phyloP scores from a whole-genome alignment of 495 filamentous ascomycete species.

The Wilcoxina mikolae region DNA sequence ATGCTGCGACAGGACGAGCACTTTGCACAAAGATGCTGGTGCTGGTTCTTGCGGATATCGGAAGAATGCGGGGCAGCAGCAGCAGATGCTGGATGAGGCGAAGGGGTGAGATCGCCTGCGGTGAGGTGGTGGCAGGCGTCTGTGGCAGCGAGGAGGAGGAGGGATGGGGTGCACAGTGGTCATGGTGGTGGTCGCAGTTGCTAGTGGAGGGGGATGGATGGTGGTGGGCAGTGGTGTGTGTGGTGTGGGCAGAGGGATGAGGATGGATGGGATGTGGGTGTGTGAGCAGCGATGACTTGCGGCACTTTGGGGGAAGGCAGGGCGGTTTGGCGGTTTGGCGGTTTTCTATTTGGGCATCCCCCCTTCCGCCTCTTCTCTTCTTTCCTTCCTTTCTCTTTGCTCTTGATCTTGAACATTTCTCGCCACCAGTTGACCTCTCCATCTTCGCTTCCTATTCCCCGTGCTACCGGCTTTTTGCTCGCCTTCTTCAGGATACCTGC shows the following conservation, averaged over 20 bases:
- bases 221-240: background rate
- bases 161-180: background rate
- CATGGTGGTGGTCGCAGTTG: background rate
- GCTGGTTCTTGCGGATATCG: background rate
- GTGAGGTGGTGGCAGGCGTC: background rate
- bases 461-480: conserved; percentile 27
- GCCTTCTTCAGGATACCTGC: conserved; percentile 29
- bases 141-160: background rate
- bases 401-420: conserved; percentile 15
- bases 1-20: no score
- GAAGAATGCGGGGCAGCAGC: background rate
- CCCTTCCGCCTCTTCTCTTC: conserved; percentile 10
- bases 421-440: conserved; percentile 26
- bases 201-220: background rate
- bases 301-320: background rate
- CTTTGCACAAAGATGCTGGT: no score
- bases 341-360: background rate
- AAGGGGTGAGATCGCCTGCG: background rate
- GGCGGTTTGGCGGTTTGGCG: background rate
- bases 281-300: background rate
- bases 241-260: background rate
- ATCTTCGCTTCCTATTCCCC: conserved; percentile 22
- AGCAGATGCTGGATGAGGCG: background rate
- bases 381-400: conserved; percentile 30
- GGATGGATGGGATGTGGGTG: background rate